phyloP scores from a whole-genome alignment of 371 early-diverging fungal genomes.

The Haplosporangium sp. region DNA sequence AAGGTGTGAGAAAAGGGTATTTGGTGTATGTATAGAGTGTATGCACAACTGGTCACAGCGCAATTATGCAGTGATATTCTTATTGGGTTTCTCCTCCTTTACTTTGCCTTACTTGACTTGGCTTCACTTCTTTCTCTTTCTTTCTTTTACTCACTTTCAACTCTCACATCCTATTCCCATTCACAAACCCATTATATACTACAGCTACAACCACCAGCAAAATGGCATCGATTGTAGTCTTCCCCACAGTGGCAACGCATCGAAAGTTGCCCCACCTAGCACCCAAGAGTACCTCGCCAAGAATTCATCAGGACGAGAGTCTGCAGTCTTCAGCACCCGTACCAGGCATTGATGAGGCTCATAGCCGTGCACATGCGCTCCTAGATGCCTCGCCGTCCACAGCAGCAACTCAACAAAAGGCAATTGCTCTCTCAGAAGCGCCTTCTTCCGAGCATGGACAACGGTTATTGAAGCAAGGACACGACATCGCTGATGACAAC shows the following conservation, averaged over 20 bases:
- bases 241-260: slow-evolving; percentile 33
- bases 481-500: too few species aligned
- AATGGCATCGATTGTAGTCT: slow-evolving; percentile 28
- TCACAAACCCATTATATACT: too few species aligned
- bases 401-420: too few species aligned
- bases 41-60: neutral
- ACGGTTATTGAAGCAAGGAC: too few species aligned
- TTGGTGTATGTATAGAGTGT: neutral
- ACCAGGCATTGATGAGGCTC: neutral
- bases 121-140: neutral
- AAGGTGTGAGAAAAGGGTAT: neutral
- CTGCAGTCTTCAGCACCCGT: neutral
- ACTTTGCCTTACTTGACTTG: neutral
- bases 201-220: neutral
- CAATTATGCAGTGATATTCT: too few species aligned
- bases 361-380: too few species aligned
- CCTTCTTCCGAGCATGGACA: neutral
- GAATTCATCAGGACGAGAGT: neutral
- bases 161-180: too few species aligned
- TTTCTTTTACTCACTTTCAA: neutral
- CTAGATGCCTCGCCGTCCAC: too few species aligned
- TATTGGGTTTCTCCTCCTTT: neutral
- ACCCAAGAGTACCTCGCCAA: neutral
- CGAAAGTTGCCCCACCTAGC: slow-evolving; percentile 23
- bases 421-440: too few species aligned